Evolutionary conservation across 495 filamentous ascomycete species (phyloP), one percentile per base, ranked within the genome.

Genomic region (Tetracladium marchalianum): DNA sequence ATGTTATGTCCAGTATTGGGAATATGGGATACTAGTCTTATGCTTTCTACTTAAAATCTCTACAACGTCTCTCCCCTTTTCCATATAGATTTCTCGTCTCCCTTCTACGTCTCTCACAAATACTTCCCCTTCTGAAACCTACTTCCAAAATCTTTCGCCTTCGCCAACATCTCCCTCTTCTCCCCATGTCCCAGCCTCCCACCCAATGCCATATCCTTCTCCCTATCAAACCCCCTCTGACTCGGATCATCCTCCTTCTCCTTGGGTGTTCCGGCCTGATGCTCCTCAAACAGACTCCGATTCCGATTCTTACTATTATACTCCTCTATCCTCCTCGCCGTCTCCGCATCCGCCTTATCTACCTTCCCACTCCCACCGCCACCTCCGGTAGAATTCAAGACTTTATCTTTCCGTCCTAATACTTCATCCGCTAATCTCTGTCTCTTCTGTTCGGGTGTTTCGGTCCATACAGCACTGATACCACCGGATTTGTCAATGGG

Each of bases 201-300:
- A 10, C 82, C 81, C 9, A 82, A 68, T 39, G 76, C 82, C 73
- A 98, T 92, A 64, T 98, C 92, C 70, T 96, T 98, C 66, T 98
- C 89, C 38, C 77, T 71, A 66, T 96, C 88, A 69, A 96, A 98
- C 8, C 79, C 82, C 49, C 92, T 71, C 62, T 78, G 78, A 57
- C 85, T 93, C 17, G 92, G 92, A 61, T 98, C 90, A 68, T 98
- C 90, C 24, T 92, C 87, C 53, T 79, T 75, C 18, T 74, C 68
- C 17, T 64, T 62, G 52, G 52, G 34, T 19, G 51, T 50, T 31
- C 36, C 43, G 0, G 1, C 38, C 52, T 76, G 69, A 47, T 82
- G 78, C 52, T 81, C 69, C 43, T 84, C 77, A 47, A 82, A 74
- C 18, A 90, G 66, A 36, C 73, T 81, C 44, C 70, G 70, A 16